A percentile compares a stretch with the other conserved stretches of the same genome.
These are phyloP conservation scores for Leishmania tropica DNA, from an alignment of 208 protist species.

Conservation along the genomic window DNA sequence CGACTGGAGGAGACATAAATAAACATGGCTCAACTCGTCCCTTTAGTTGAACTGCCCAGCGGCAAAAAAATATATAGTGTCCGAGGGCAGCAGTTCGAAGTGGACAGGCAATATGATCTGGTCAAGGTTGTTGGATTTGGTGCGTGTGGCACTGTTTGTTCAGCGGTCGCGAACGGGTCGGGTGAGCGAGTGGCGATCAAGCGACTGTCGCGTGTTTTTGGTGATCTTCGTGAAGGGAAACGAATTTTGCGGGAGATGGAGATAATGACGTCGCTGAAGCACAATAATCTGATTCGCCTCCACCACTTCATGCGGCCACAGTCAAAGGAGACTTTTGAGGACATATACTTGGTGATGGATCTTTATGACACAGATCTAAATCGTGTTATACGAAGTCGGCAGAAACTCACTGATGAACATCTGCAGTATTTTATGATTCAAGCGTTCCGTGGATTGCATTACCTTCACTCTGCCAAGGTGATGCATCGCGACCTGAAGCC, in stretches of 20 bases:
- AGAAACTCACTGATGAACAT: slow-evolving; percentile 97
- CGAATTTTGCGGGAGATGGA: slow-evolving; percentile 97
- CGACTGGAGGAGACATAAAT: not conserved
- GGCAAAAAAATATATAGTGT: slow-evolving; percentile 84
- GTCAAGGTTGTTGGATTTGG: slow-evolving; percentile 85
- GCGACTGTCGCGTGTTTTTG: slow-evolving; percentile 95
- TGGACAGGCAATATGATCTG: slow-evolving; percentile 69
- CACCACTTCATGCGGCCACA: slow-evolving; percentile 86
- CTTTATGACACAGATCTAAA: slow-evolving; percentile 98
- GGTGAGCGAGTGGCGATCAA: slow-evolving; percentile 97
- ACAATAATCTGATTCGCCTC: slow-evolving; percentile 93
- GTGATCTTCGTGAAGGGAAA: slow-evolving; percentile 95
- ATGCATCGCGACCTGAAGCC: slow-evolving; percentile 97
- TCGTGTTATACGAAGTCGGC: slow-evolving; percentile 95
- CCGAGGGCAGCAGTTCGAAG: slow-evolving; percentile 87
- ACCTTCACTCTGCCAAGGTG: slow-evolving; percentile 97
- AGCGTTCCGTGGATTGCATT: slow-evolving; percentile 95
- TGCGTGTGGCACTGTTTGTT: slow-evolving; percentile 88
- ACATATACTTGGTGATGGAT: slow-evolving; percentile 92
- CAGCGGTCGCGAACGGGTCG: slow-evolving; percentile 39
- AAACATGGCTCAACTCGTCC: slow-evolving; percentile 52
- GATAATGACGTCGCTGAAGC: slow-evolving; percentile 93
- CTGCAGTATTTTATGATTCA: slow-evolving; percentile 99
- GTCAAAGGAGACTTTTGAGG: slow-evolving; percentile 72
- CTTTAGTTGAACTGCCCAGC: slow-evolving; percentile 56